Conservation (phyloP, 2,329 filamentous ascomycete genomes). For the Diplodia corticola region DNA sequence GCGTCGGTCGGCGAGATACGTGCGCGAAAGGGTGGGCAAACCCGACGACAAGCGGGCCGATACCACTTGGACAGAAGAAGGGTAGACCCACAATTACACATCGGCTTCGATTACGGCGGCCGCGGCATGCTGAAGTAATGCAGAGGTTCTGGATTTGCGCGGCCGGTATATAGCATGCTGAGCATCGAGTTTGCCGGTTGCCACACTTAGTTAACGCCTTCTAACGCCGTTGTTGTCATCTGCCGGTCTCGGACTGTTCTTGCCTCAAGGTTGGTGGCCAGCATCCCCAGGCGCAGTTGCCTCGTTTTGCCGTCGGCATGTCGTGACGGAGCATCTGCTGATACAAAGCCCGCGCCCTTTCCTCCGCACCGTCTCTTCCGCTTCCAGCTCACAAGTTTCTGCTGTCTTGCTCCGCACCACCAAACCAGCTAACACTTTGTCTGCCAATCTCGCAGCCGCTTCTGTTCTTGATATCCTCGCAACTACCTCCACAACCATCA, state of each 20-base stretch:
- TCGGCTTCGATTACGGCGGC: constrained; percentile 19
- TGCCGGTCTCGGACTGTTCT: constrained; percentile 9
- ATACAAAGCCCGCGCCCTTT: constrained; percentile 25
- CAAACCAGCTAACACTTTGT: constrained; percentile 1
- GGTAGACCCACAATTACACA: constrained; percentile 20
- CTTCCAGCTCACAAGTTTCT: not conserved
- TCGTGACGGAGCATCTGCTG: constrained; percentile 31
- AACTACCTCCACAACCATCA: constrained; percentile 2
- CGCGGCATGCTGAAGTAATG: constrained; percentile 23
- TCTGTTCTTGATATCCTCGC: constrained; percentile 6
- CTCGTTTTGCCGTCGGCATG: constrained; percentile 12
- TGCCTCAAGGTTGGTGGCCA: constrained; percentile 14
- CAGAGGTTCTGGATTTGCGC: constrained; percentile 20
- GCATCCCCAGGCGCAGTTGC: constrained; percentile 6
- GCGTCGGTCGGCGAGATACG: constrained; percentile 4
- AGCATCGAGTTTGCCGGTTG: not conserved
- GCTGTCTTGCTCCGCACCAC: not conserved
- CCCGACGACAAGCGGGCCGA: constrained; percentile 21
- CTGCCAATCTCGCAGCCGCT: constrained; percentile 5
- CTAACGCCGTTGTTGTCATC: constrained; percentile 12
- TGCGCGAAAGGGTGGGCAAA: constrained; percentile 18
- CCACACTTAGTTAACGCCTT: not conserved
- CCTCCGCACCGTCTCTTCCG: not conserved
- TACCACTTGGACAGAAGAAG: constrained; percentile 15
- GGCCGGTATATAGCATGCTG: constrained; percentile 9